Conservation (phyloP, 2,329 filamentous ascomycete genomes). For the Alternaria rosae region DNA sequence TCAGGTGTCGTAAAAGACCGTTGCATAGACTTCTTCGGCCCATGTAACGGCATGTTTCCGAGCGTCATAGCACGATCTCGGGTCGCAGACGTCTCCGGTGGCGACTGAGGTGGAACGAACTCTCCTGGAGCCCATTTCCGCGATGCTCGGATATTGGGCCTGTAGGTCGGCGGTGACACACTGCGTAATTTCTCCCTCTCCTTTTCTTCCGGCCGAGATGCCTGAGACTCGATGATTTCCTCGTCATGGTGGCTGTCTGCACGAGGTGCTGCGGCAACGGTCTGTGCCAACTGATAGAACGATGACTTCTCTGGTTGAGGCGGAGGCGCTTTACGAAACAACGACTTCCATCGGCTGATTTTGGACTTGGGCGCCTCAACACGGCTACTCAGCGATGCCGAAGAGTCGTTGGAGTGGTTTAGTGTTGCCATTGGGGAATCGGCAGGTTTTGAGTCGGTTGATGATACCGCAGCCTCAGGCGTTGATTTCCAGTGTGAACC, state of each 20-base stretch:
- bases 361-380: constrained; percentile 42
- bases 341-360: constrained; percentile 49
- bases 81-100: constrained; percentile 13
- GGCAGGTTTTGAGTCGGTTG: constrained; percentile 1
- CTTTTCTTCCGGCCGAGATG: constrained; percentile 22
- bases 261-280: constrained; percentile 28
- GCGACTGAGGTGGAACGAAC: constrained; percentile 18
- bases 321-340: constrained; percentile 46
- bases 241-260: constrained; percentile 45
- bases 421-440: constrained; percentile 20
- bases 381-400: constrained; percentile 14
- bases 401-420: constrained; percentile 12
- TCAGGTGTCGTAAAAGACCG: constrained; percentile 27
- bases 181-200: constrained; percentile 26
- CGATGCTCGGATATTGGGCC: constrained; percentile 39
- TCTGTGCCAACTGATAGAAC: constrained; percentile 47
- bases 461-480: constrained; percentile 26
- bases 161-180: constrained; percentile 39
- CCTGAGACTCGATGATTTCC: constrained; percentile 28
- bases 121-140: constrained; percentile 33
- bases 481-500: constrained; percentile 39
- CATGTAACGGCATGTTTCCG: constrained; percentile 25
- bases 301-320: constrained; percentile 34
- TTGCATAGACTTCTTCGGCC: constrained; percentile 15
- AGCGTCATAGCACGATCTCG: constrained; percentile 31